phyloP scores from a whole-genome alignment of 2,329 filamentous ascomycete species.

The Aureobasidium sp. region DNA sequence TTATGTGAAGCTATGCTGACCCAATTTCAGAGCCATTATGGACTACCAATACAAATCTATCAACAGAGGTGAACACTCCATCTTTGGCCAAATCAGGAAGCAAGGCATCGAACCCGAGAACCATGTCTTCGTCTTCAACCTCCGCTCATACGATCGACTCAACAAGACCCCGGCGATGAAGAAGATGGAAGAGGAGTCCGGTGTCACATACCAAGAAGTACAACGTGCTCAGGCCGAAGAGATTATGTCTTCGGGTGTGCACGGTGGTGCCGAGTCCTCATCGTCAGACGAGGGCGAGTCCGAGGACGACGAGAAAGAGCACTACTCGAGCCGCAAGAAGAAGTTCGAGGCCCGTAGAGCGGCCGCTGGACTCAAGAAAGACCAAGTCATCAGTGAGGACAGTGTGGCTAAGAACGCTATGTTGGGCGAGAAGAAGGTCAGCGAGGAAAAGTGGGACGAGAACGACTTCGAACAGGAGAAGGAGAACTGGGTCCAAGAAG shows the following conservation, averaged over 20 bases:
- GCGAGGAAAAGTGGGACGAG: conserved; percentile 70
- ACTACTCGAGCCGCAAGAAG: conserved; percentile 34
- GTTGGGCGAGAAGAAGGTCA: conserved; percentile 55
- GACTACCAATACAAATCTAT: conserved; percentile 98
- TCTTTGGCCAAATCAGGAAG: conserved; percentile 67
- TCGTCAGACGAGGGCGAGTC: conserved; percentile 20
- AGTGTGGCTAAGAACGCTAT: conserved; percentile 73
- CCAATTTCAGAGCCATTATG: conserved; percentile 67
- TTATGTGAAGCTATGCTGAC: neutral
- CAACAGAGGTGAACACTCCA: conserved; percentile 81
- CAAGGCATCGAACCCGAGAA: conserved; percentile 69
- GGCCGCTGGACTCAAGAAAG: conserved; percentile 25
- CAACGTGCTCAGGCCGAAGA: conserved; percentile 84
- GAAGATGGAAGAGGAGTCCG: conserved; percentile 70
- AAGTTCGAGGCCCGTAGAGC: conserved; percentile 38
- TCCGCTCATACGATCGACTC: conserved; percentile 85
- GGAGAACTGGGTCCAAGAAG: conserved; percentile 86
- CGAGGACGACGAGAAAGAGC: conserved; percentile 25
- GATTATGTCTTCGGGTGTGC: conserved; percentile 68
- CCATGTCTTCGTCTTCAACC: conserved; percentile 88
- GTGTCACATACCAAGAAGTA: conserved; percentile 75
- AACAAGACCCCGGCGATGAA: conserved; percentile 70
- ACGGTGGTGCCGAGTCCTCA: conserved; percentile 42
- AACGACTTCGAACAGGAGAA: conserved; percentile 55
- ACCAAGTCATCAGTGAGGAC: conserved; percentile 46